phyloP scores from a whole-genome alignment of 306 rosid genomes.

The Sindora glabra region DNA sequence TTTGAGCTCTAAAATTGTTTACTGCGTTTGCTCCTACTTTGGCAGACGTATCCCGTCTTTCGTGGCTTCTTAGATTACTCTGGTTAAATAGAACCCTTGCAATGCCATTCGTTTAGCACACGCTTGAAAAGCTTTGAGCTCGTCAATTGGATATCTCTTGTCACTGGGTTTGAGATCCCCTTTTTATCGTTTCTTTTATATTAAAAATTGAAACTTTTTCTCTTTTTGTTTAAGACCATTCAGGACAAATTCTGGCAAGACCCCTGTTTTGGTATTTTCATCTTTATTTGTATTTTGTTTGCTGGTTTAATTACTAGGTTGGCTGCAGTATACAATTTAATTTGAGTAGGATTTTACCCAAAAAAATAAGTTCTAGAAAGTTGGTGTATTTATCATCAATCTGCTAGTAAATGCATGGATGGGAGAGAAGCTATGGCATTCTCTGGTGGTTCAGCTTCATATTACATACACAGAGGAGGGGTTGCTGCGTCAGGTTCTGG shows the following conservation, averaged over 20 bases:
- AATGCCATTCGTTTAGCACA: too few relatives aligned
- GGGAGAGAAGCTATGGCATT: slow-evolving; percentile 94
- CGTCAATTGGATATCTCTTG: slow-evolving; percentile 21
- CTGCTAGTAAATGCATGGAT: slow-evolving; percentile 90
- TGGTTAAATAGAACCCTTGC: slow-evolving; percentile 21
- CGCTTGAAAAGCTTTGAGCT: not conserved
- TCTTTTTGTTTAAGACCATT: not conserved
- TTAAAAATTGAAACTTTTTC: slow-evolving; percentile 19
- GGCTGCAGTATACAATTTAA: slow-evolving; percentile 3
- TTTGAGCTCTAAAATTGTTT: slow-evolving; percentile 19
- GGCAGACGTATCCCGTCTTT: slow-evolving; percentile 3
- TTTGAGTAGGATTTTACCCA: slow-evolving; percentile 12
- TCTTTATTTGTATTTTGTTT: slow-evolving; percentile 4
- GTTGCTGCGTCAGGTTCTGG: slow-evolving; percentile 52
- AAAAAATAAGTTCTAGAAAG: slow-evolving; percentile 7
- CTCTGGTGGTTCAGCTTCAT: slow-evolving; percentile 79
- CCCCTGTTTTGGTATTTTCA: slow-evolving; percentile 4
- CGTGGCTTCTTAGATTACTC: slow-evolving; percentile 18
- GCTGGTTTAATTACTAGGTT: too few relatives aligned
- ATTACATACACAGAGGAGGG: slow-evolving; percentile 75
- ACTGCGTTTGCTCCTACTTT: not conserved
- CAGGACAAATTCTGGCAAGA: slow-evolving; percentile 11
- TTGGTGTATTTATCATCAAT: slow-evolving; percentile 13
- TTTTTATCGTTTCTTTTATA: not conserved
- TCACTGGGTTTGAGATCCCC: slow-evolving; percentile 6